Conservation (phyloP, 192 early-diverging fungal species). For the Diversispora eburnea region DNA sequence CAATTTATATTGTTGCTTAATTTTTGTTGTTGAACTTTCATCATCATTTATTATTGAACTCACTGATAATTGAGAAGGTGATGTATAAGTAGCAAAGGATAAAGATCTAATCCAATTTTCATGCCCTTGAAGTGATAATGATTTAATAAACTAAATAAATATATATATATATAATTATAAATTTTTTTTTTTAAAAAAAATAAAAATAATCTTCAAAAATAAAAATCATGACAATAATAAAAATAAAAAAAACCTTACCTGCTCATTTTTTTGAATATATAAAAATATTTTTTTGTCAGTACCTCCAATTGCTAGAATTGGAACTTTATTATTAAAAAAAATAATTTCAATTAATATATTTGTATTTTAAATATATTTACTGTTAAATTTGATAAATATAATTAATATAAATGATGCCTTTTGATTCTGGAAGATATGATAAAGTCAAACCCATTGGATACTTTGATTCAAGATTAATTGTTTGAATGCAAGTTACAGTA, state of each 20-base stretch:
- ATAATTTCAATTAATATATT: too few relatives aligned
- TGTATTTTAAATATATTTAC: too few relatives aligned
- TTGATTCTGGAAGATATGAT: conserved; percentile 61
- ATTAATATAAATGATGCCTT: conserved; percentile 33
- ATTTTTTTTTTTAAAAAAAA: background rate
- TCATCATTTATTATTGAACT: background rate
- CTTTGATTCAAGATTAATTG: conserved; percentile 59
- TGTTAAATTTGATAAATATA: too few relatives aligned
- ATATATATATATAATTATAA: background rate
- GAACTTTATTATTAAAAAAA: conserved; percentile 28
- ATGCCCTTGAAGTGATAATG: conserved; percentile 76
- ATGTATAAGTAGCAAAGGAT: conserved; percentile 64
- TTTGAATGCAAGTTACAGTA: conserved; percentile 59
- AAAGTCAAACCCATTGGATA: conserved; percentile 69
- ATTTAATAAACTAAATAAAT: conserved; percentile 55
- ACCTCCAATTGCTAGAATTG: conserved; percentile 76
- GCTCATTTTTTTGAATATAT: conserved; percentile 50
- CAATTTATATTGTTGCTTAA: conserved; percentile 50
- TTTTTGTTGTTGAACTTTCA: background rate
- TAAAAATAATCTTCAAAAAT: background rate
- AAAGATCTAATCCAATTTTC: conserved; percentile 90
- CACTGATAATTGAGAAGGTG: conserved; percentile 8
- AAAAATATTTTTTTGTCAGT: conserved; percentile 76
- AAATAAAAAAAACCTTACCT: conserved; percentile 29
- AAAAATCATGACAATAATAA: background rate